Percentiles rank a stretch among this genome's conserved stretches.
These are phyloP conservation scores for Tricholoma sp. DNA, from an alignment of 768 basidiomycete genomes.

Conservation along the genomic window DNA sequence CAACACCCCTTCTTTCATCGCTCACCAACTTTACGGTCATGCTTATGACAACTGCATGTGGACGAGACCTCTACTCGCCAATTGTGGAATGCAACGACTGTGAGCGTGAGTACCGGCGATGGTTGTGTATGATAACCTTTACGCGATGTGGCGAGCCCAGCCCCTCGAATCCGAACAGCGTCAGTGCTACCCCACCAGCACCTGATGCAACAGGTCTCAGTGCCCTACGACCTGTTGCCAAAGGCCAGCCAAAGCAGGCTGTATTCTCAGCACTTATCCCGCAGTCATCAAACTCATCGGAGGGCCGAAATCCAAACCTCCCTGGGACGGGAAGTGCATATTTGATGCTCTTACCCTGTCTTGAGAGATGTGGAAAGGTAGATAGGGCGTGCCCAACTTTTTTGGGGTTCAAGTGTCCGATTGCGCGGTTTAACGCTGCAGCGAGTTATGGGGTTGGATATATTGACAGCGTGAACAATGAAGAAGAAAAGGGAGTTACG, in stretches of 20 bases:
- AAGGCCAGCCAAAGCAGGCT: conserved; percentile 17
- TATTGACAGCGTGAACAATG: conserved; percentile 51
- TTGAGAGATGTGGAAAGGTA: conserved; percentile 69
- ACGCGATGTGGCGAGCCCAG: conserved; percentile 66
- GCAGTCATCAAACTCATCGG: conserved; percentile 32
- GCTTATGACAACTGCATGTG: conserved; percentile 72
- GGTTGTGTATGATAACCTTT: conserved; percentile 73
- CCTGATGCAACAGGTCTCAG: conserved; percentile 28
- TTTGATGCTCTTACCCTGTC: conserved; percentile 66
- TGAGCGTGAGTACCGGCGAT: conserved; percentile 62
- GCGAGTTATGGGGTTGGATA: conserved; percentile 74
- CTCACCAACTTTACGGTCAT: conserved; percentile 72
- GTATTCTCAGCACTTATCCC: conserved; percentile 48
- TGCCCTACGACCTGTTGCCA: conserved; percentile 19
- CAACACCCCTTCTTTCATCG: conserved; percentile 46
- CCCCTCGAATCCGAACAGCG: conserved; percentile 25
- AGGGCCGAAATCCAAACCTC: conserved; percentile 42
- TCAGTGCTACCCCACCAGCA: conserved; percentile 26
- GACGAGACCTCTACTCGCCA: conserved; percentile 75
- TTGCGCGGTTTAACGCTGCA: conserved; percentile 52
- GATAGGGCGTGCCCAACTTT: conserved; percentile 77
- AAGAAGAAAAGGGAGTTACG: conserved; percentile 42
- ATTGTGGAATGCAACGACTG: conserved; percentile 75
- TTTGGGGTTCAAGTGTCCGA: conserved; percentile 66
- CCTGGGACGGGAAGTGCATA: conserved; percentile 44